Evolutionary conservation across 352 stramenopile species (phyloP).

Genomic region (Globisporangium cederbergense): DNA sequence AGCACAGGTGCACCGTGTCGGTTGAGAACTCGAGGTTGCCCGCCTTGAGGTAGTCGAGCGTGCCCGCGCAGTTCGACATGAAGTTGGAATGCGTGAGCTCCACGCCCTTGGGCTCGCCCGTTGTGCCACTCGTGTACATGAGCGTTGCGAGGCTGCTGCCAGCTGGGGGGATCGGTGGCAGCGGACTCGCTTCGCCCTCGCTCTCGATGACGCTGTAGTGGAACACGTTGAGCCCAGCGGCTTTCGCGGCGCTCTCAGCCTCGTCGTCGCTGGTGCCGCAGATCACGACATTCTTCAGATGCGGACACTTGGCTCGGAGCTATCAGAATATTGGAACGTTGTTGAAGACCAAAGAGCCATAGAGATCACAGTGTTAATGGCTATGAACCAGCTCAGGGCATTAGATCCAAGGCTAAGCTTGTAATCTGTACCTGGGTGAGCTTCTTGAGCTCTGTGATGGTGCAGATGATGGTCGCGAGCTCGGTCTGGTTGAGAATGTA

Average conservation of each 20-base stretch:
- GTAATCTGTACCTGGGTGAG: slow-evolving; percentile 25
- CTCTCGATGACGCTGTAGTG: slow-evolving; percentile 37
- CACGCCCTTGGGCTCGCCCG: slow-evolving; percentile 94
- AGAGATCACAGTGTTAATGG: slow-evolving; percentile 1
- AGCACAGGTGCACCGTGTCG: slow-evolving; percentile 92
- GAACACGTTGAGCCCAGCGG: slow-evolving; percentile 35
- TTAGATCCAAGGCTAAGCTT: not conserved
- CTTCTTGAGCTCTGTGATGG: slow-evolving; percentile 45
- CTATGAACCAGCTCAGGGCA: not conserved
- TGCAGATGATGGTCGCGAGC: slow-evolving; percentile 65
- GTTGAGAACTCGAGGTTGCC: slow-evolving; percentile 23
- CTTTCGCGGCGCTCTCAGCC: slow-evolving; percentile 29
- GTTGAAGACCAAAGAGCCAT: not conserved
- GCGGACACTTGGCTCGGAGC: slow-evolving; percentile 35
- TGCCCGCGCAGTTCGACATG: slow-evolving; percentile 28
- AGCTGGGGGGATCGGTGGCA: slow-evolving; percentile 27
- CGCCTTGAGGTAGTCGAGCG: slow-evolving; percentile 38
- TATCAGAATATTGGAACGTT: slow-evolving; percentile 8
- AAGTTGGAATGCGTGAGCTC: slow-evolving; percentile 91
- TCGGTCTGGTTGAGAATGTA: slow-evolving; percentile 80
- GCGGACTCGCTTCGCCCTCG: slow-evolving; percentile 30
- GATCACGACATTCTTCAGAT: slow-evolving; percentile 46
- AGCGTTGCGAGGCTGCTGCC: slow-evolving; percentile 88
- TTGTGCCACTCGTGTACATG: slow-evolving; percentile 96
- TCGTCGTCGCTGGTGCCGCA: slow-evolving; percentile 34